A percentile compares a stretch with the other conserved stretches of the same genome.
Conservation (phyloP, 1,139 yeast genomes). For the Geotrichum restrictum region DNA sequence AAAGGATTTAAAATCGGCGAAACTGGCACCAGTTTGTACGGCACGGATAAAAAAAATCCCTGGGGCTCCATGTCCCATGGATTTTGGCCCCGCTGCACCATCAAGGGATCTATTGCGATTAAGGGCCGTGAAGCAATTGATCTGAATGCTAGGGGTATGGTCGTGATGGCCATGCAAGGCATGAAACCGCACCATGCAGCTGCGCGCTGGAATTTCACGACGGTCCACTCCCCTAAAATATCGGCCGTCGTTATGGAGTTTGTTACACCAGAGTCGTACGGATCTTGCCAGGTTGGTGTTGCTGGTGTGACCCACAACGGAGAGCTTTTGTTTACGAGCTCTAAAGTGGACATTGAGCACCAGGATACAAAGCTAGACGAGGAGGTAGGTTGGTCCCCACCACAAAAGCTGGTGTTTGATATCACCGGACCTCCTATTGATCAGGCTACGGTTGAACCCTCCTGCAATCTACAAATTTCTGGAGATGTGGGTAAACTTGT, state of each 20-base stretch:
- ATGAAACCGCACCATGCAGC: slow-evolving; percentile 99
- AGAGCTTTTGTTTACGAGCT: slow-evolving; percentile 60
- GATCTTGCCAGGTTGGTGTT: slow-evolving; percentile 70
- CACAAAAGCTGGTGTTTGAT: slow-evolving; percentile 59
- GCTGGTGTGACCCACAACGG: slow-evolving; percentile 69
- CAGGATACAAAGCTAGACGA: slow-evolving; percentile 52
- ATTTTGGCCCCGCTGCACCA: slow-evolving; percentile 89
- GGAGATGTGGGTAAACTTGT: slow-evolving; percentile 47
- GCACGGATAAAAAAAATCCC: slow-evolving; percentile 69
- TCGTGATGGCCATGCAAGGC: slow-evolving; percentile 97
- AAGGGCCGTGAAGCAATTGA: slow-evolving; percentile 35
- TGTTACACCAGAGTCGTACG: slow-evolving; percentile 89
- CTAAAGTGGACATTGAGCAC: slow-evolving; percentile 64
- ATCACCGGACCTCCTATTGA: slow-evolving; percentile 49
- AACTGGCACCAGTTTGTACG: slow-evolving; percentile 80
- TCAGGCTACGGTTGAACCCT: slow-evolving; percentile 40
- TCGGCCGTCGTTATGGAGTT: slow-evolving; percentile 90
- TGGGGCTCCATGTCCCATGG: slow-evolving; percentile 97
- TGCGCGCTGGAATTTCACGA: slow-evolving; percentile 89
- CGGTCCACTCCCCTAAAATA: slow-evolving; percentile 72
- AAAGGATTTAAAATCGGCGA: slow-evolving; percentile 88
- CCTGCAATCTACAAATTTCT: slow-evolving; percentile 35
- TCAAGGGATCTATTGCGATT: slow-evolving; percentile 55
- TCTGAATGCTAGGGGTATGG: slow-evolving; percentile 65
- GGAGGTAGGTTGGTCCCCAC: slow-evolving; percentile 91